A percentile compares a stretch with the other conserved stretches of the same genome.
These are phyloP conservation scores for Yamadazyma paraphyllophila DNA, from an alignment of 805 yeast genomes.

Conservation along the genomic window DNA sequence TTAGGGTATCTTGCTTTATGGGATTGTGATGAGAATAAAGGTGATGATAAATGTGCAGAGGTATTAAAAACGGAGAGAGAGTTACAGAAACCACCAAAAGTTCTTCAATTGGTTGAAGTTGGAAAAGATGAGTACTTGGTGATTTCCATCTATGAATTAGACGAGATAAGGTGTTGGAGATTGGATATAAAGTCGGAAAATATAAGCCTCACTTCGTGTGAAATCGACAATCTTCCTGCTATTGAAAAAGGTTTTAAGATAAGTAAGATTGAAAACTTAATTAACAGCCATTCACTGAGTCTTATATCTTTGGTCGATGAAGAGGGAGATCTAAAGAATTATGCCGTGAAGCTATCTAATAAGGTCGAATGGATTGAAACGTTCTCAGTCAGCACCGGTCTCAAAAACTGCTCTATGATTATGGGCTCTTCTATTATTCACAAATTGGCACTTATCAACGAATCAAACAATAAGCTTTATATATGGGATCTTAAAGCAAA, in stretches of 20 bases:
- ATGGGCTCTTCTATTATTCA: slow-evolving; percentile 70
- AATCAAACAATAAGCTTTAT: slow-evolving; percentile 46
- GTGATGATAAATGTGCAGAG: slow-evolving; percentile 30
- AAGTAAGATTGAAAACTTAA: slow-evolving; percentile 43
- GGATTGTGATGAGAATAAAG: slow-evolving; percentile 46
- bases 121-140: slow-evolving; percentile 10
- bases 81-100: slow-evolving; percentile 3
- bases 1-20: slow-evolving; percentile 51
- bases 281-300: slow-evolving; percentile 14
- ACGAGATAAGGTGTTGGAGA: slow-evolving; percentile 33
- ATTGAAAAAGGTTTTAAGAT: slow-evolving; percentile 27
- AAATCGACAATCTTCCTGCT: slow-evolving; percentile 29
- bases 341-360: slow-evolving; percentile 13
- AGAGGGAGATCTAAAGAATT: slow-evolving; percentile 26
- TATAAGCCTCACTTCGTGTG: slow-evolving; percentile 4
- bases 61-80: slow-evolving; percentile 17
- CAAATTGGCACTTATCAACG: slow-evolving; percentile 73
- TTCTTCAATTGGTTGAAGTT: slow-evolving; percentile 10
- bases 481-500: slow-evolving; percentile 80
- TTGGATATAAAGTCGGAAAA: slow-evolving; percentile 38
- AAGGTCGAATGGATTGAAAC: slow-evolving; percentile 49
- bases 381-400: slow-evolving; percentile 53
- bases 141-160: slow-evolving; percentile 7
- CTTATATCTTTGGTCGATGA: slow-evolving; percentile 59
- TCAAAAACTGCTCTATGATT: slow-evolving; percentile 49